A percentile compares a stretch with the other conserved stretches of the same genome.
Evolutionary conservation across 2,329 filamentous ascomycete genomes (phyloP).

Genomic region (Lomentospora prolificans): DNA sequence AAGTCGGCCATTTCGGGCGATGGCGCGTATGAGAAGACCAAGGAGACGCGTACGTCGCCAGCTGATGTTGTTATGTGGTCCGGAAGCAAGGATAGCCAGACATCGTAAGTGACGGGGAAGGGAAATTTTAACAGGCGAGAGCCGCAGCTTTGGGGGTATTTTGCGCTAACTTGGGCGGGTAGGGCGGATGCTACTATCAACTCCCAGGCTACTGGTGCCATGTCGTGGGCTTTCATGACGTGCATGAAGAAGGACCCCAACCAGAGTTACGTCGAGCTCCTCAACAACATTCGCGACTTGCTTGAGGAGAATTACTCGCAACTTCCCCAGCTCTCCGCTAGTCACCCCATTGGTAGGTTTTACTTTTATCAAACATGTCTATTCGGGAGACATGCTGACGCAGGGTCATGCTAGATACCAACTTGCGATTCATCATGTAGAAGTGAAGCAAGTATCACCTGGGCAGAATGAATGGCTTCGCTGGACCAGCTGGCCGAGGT

Average conservation of each 20-base stretch:
- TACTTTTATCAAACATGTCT: background rate
- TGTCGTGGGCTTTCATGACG: conserved; percentile 95
- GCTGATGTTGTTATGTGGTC: conserved; percentile 98
- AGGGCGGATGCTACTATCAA: conserved; percentile 76
- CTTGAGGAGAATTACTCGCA: conserved; percentile 79
- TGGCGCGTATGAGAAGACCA: conserved; percentile 68
- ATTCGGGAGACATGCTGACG: conserved; percentile 29
- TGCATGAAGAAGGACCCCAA: conserved; percentile 93
- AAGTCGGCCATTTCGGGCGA: conserved; percentile 81
- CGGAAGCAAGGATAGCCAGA: conserved; percentile 93
- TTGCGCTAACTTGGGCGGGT: conserved; percentile 17
- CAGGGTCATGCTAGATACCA: conserved; percentile 38
- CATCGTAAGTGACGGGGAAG: conserved; percentile 79
- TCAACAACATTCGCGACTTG: conserved; percentile 94
- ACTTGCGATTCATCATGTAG: conserved; percentile 55
- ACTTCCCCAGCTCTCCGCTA: conserved; percentile 94
- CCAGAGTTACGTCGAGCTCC: conserved; percentile 92
- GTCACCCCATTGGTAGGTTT: conserved; percentile 81
- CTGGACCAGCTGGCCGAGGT: too few relatives aligned
- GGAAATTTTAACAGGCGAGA: too few relatives aligned
- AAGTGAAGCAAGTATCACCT: too few relatives aligned
- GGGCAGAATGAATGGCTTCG: too few relatives aligned
- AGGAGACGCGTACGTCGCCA: conserved; percentile 83
- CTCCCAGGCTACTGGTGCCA: conserved; percentile 83
- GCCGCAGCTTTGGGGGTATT: too few relatives aligned